These are phyloP conservation scores for Quillaja saponaria DNA, from an alignment of 306 rosid genomes.

Conservation along the genomic window DNA sequence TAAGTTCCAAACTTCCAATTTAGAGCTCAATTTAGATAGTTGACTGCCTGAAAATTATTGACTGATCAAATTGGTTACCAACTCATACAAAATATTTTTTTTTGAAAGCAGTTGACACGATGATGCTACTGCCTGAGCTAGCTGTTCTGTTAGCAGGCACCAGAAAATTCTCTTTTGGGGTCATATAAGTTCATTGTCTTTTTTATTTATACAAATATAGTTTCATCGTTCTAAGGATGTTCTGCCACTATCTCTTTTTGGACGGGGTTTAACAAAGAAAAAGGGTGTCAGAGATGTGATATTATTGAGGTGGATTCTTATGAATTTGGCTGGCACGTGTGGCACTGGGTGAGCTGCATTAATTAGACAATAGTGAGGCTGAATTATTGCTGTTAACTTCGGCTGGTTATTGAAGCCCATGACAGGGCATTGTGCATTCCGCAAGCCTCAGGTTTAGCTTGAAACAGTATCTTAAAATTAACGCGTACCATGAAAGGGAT, in stretches of 20 bases:
- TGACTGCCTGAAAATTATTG: no score
- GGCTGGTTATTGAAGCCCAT: not conserved
- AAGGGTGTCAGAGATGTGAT: not conserved
- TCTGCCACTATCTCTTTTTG: not conserved
- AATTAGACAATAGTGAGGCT: not conserved
- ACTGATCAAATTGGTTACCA: no score
- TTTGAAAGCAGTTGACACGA: not conserved
- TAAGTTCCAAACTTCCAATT: no score
- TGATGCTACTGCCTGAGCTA: not conserved
- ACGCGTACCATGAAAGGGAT: no score
- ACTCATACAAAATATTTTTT: not conserved
- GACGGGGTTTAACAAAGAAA: not conserved
- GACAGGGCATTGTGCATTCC: not conserved
- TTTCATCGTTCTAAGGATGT: not conserved
- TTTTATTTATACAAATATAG: no score
- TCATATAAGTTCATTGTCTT: not conserved
- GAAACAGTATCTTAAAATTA: no score
- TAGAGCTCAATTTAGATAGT: no score
- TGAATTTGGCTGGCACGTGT: not conserved
- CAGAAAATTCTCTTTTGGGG: not conserved
- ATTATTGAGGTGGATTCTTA: not conserved
- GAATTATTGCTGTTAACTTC: not conserved
- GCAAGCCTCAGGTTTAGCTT: not conserved
- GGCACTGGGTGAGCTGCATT: not conserved
- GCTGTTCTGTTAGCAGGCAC: no score